phyloP scores from a whole-genome alignment of 1,284 basidiomycete genomes.

The Cryptococcus sp. region DNA sequence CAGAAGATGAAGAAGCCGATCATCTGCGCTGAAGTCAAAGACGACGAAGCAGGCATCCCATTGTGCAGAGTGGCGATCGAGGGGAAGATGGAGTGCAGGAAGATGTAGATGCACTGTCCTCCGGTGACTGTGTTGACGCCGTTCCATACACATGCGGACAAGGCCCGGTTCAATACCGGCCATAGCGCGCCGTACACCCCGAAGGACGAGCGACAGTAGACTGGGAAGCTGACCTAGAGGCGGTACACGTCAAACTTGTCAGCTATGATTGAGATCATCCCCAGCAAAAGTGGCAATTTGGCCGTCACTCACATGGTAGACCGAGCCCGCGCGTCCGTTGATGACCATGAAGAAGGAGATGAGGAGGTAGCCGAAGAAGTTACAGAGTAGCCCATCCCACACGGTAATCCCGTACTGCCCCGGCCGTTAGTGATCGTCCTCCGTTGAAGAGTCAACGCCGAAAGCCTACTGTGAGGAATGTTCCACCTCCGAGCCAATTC shows the following conservation, averaged over 20 bases:
- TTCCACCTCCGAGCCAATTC: conserved; percentile 30
- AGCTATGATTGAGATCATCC: background rate
- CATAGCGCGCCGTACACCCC: conserved; percentile 78
- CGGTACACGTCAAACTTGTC: no score
- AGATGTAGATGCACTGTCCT: conserved; percentile 65
- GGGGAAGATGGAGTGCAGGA: conserved; percentile 73
- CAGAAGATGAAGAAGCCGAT: conserved; percentile 83
- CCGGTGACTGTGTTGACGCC: conserved; percentile 36
- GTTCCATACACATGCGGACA: conserved; percentile 65
- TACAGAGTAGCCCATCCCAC: conserved; percentile 37
- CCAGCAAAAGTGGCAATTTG: background rate
- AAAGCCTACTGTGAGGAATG: conserved; percentile 30
- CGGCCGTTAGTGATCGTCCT: background rate
- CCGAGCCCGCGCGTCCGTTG: conserved; percentile 40
- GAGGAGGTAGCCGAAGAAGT: conserved; percentile 33
- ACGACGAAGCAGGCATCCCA: conserved; percentile 66
- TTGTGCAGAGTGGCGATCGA: conserved; percentile 69
- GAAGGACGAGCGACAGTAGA: conserved; percentile 71
- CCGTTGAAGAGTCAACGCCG: background rate
- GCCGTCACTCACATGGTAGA: conserved; percentile 35
- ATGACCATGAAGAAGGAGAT: conserved; percentile 42
- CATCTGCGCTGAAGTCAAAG: conserved; percentile 47
- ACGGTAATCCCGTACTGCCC: conserved; percentile 28
- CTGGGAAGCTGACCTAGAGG: conserved; percentile 69
- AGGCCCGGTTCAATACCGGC: conserved; percentile 76